Base-by-base conservation (phyloP, 129 eudicot genomes). In the Saposhnikovia divaricata region DNA sequence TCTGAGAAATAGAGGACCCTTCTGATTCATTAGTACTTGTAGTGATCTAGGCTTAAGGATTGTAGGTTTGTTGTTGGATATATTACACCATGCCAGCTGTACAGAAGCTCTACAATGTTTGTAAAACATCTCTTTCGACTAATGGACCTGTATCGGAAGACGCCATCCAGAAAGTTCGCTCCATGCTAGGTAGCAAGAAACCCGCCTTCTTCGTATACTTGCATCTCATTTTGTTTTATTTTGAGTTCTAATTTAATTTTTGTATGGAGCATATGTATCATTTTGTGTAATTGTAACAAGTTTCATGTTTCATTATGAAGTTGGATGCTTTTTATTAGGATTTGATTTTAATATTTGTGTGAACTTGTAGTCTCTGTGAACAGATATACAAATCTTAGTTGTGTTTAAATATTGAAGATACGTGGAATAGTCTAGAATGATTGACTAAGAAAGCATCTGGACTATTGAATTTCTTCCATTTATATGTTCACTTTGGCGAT, bases 111-210 rank as follows among this genome's bases (percentile, higher is more conserved):
- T 94, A 88, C 77, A 94, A 94, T 72, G 87, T 92, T 13, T 94
- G 97, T 87, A 92, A 91, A 86, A 96, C 83, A 16, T 89, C 98
- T 13, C 90, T 94, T 74, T 81, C 93, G 34, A 88, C 97, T 23
- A 91, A 86, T 81, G 98, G 97, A 69, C 97, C 98, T 3, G 65
- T 81, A 11, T 94, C 98, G 5, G 96, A 94, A 77, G 98, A 94
- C 40, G 93, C 90, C 76, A 75, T 88, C 46, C 97, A 90, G 72
- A 94, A 87, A 85, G 85, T 94, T 61, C 97, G 97, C 46, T 82
- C 89, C 63, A 83, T 91, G 21, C 84, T 94, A 89, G 98, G 98
- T 93, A 84, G 57, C 81, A 40, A 34, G 39, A 19, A 42, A 75
- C 23, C 14, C 39, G 2, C 0, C 78, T 80, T n/a, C 18, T 28